Percentiles rank a stretch among this genome's conserved stretches.
phyloP scores from a whole-genome alignment of 2,329 filamentous ascomycete species.

The Aspergillus transmontanensis region DNA sequence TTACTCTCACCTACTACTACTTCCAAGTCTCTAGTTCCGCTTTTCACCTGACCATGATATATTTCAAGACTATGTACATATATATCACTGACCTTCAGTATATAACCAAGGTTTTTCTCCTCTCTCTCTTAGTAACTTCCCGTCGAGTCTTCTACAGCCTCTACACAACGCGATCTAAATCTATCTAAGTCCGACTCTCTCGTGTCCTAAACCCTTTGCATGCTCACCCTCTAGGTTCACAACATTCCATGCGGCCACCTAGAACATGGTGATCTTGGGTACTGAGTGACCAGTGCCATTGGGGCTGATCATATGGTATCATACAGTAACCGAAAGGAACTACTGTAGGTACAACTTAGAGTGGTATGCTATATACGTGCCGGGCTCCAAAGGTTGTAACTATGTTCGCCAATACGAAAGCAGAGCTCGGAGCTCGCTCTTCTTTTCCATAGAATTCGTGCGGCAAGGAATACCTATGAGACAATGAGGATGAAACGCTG shows the following conservation, averaged over 20 bases:
- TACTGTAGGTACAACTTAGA: not conserved
- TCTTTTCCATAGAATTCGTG: not conserved
- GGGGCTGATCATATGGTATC: not conserved
- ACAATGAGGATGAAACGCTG: too few relatives aligned
- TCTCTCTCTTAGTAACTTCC: too few relatives aligned
- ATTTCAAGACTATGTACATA: not conserved
- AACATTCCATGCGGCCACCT: not conserved
- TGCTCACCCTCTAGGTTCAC: not conserved
- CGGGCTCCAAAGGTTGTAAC: not conserved
- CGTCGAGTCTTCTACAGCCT: not conserved
- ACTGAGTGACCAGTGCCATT: not conserved
- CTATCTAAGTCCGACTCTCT: too few relatives aligned
- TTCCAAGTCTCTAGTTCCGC: not conserved
- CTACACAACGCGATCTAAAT: not conserved
- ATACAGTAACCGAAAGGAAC: not conserved
- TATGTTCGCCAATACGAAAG: not conserved
- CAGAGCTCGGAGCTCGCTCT: not conserved
- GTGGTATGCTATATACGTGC: not conserved
- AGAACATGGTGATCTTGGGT: not conserved
- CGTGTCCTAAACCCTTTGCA: too few relatives aligned
- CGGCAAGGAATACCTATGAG: too few relatives aligned
- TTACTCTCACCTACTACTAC: not conserved
- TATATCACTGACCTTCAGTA: not conserved
- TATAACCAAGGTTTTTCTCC: not conserved
- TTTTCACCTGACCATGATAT: too few relatives aligned